Base-by-base conservation (phyloP, 148 eudicot genomes). In the Diospyros kaki region DNA sequence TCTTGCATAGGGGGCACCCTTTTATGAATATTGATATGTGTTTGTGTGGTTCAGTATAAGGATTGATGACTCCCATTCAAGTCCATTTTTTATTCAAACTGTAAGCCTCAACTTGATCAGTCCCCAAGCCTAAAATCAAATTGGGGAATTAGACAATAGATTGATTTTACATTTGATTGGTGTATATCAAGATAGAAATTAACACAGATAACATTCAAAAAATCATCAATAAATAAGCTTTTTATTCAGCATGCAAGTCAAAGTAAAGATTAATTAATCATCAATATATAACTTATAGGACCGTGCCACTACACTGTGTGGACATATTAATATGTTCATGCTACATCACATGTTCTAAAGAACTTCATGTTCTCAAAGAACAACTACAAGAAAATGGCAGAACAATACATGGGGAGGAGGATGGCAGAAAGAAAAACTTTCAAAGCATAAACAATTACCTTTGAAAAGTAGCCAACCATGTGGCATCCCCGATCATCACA, bases 401-500 rank as follows among this genome's bases (percentile, higher is more conserved):
- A 51, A 50, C 59, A 81, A 42, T 59, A 6, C 51, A 58, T 2
- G 48, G 45, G 14, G 43, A 45, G n/a, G 62, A 58, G 28, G 48
- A 77, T 15, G 5, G 4, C n/a, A 11, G 28, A 28, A 41, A 39
- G 52, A 48, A 50, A 40, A 38, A 17, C 6, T 56, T 7, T 48
- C 8, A 48, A 62, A 72, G 13, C 28, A 64, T 18, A 41, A 71
- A 71, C 6, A 66, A 42, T 75, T 85, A 94, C 98, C 97, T 94
- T 94, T 40, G 98, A 94, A 78, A 94, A 94, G 84, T 94, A 94
- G 69, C 98, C 98, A 78, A 94, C 98, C 98, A 94, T 94, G 85
- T 90, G 98, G 89, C 98, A 94, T 72, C 98, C 98, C 74, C 97
- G 89, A 89, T 94, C 97, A 80, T 94, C 98, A 81, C 98, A 94